Conservation (phyloP, 2,329 filamentous ascomycete genomes). For the Ceratocystis lukuohia region DNA sequence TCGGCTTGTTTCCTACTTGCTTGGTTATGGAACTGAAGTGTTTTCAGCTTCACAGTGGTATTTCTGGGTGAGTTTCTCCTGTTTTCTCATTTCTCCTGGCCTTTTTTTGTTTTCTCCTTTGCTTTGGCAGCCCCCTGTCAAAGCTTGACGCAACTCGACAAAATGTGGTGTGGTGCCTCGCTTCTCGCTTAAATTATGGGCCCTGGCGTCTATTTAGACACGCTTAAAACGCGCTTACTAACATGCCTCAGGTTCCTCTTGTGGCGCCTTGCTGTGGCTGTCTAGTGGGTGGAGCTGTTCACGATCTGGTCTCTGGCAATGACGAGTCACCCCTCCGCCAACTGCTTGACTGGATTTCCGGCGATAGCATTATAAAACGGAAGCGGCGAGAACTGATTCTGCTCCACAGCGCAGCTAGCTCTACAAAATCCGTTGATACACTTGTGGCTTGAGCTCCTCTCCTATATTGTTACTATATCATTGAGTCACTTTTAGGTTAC, state of each 20-base stretch:
- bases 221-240: slow-evolving; percentile 1
- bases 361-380: slow-evolving; percentile 11
- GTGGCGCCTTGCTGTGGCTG: slow-evolving; percentile 55
- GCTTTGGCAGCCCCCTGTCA: slow-evolving; percentile 11
- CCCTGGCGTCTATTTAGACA: not conserved
- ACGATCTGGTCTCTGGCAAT: slow-evolving; percentile 55
- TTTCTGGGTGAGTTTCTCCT: slow-evolving; percentile 42
- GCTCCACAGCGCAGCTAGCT: slow-evolving; percentile 13
- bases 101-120: slow-evolving; percentile 14
- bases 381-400: slow-evolving; percentile 5
- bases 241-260: slow-evolving; percentile 42
- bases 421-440: slow-evolving; percentile 15
- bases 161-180: not conserved
- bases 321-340: slow-evolving; percentile 58
- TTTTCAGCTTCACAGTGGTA: slow-evolving; percentile 57
- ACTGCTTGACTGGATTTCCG: slow-evolving; percentile 24
- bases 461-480: not conserved
- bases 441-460: slow-evolving; percentile 12
- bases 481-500: not conserved
- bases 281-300: slow-evolving; percentile 50
- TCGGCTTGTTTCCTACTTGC: slow-evolving; percentile 49
- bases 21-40: slow-evolving; percentile 55
- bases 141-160: slow-evolving; percentile 2
- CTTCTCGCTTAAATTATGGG: not conserved
- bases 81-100: slow-evolving; percentile 8